Conservation (phyloP, 2,329 filamentous ascomycete genomes). For the Cladophialophora psammophila region DNA sequence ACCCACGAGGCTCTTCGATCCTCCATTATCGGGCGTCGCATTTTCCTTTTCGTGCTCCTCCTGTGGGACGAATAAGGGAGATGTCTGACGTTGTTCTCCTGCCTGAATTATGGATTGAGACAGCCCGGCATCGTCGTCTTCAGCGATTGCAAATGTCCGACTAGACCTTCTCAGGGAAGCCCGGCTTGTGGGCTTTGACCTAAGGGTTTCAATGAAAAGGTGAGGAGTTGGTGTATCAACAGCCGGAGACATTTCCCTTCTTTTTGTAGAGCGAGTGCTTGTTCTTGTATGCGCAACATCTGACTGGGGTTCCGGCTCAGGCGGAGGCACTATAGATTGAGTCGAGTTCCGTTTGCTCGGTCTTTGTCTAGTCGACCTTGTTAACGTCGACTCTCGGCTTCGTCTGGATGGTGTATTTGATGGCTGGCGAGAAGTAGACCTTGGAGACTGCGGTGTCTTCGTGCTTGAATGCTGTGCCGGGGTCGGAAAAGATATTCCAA, state of each 20-base stretch:
- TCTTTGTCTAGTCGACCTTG: conserved; percentile 16
- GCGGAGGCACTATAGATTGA: neutral
- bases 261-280: conserved; percentile 26
- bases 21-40: neutral
- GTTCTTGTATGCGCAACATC: neutral
- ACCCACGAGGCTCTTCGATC: neutral
- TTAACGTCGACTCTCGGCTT: conserved; percentile 14
- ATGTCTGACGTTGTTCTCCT: neutral
- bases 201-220: neutral
- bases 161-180: conserved; percentile 15
- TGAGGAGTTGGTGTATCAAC: conserved; percentile 11
- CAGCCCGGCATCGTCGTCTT: conserved; percentile 17
- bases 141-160: conserved; percentile 28
- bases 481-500: conserved; percentile 58
- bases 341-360: neutral
- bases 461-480: conserved; percentile 42
- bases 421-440: conserved; percentile 12
- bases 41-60: conserved; percentile 25
- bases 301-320: neutral
- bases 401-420: conserved; percentile 26
- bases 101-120: neutral
- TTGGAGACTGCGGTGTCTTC: conserved; percentile 40
- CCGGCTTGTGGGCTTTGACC: conserved; percentile 8
- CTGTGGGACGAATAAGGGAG: conserved; percentile 24
- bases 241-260: conserved; percentile 28